Conservation (phyloP, 805 yeast genomes). For the Candida adriatica region DNA sequence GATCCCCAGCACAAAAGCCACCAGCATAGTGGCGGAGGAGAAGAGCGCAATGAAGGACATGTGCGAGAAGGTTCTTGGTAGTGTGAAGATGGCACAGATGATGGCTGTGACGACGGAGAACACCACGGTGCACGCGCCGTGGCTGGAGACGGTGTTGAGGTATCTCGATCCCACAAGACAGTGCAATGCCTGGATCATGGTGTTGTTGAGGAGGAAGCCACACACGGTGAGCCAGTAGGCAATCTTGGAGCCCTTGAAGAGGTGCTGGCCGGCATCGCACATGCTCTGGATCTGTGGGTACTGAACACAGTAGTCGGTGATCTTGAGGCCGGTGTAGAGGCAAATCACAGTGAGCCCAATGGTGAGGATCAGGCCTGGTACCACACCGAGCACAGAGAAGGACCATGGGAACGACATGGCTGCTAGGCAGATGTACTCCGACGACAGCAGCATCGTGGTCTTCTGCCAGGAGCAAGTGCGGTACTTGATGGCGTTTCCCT, state of each 20-base stretch:
- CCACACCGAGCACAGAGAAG: slow-evolving; percentile 48
- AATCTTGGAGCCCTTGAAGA: slow-evolving; percentile 41
- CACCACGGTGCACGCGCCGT: slow-evolving; percentile 44
- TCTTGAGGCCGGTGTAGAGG: slow-evolving; percentile 44
- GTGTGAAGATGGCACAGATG: slow-evolving; percentile 41
- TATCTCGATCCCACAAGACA: slow-evolving; percentile 51
- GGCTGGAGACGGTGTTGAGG: slow-evolving; percentile 44
- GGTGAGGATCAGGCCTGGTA: slow-evolving; percentile 50
- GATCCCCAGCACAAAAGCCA: slow-evolving; percentile 45
- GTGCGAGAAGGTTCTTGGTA: slow-evolving; percentile 48
- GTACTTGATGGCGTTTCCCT: slow-evolving; percentile 34
- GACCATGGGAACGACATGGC: slow-evolving; percentile 60
- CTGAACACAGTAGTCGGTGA: slow-evolving; percentile 45
- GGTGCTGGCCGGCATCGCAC: slow-evolving; percentile 50
- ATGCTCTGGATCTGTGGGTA: slow-evolving; percentile 44
- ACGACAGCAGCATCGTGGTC: slow-evolving; percentile 48
- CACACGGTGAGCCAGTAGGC: slow-evolving; percentile 51
- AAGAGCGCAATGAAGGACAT: slow-evolving; percentile 44
- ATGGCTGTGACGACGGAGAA: slow-evolving; percentile 42
- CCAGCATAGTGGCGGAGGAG: slow-evolving; percentile 48
- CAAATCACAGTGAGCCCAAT: slow-evolving; percentile 41
- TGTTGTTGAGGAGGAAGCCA: slow-evolving; percentile 46
- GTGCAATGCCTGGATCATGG: slow-evolving; percentile 50
- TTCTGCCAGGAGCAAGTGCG: slow-evolving; percentile 49
- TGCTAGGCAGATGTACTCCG: slow-evolving; percentile 54